These are phyloP conservation scores for Grosmannia huntii DNA, from an alignment of 2,329 filamentous ascomycete species.

Conservation along the genomic window DNA sequence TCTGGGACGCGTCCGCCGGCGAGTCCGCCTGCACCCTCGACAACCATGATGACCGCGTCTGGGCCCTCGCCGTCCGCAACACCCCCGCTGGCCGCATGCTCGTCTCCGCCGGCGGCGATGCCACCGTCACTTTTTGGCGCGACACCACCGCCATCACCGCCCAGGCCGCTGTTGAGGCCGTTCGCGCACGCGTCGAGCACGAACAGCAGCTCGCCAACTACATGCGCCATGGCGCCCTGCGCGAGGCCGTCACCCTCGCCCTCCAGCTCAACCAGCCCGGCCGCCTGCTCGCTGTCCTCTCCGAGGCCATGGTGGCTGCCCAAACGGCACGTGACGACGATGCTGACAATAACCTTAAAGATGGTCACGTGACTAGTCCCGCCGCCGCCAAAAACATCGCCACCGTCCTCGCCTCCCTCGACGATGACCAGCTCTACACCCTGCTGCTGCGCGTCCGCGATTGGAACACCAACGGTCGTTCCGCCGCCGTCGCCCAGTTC, in stretches of 20 bases:
- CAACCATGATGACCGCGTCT: constrained; percentile 93
- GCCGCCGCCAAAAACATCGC: constrained; percentile 38
- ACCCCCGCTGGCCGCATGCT: constrained; percentile 47
- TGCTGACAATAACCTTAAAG: neutral
- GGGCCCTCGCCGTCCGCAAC: constrained; percentile 59
- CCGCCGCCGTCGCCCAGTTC: constrained; percentile 71
- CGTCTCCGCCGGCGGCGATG: constrained; percentile 84
- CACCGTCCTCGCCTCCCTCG: constrained; percentile 64
- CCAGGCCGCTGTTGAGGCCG: constrained; percentile 58
- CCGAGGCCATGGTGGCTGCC: constrained; percentile 55
- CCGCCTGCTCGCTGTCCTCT: constrained; percentile 73
- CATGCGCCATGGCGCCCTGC: constrained; percentile 75
- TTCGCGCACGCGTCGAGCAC: constrained; percentile 69
- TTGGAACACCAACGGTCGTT: constrained; percentile 95
- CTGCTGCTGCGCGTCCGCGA: constrained; percentile 75
- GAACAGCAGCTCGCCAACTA: constrained; percentile 92
- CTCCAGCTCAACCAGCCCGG: constrained; percentile 91
- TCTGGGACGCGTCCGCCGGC: constrained; percentile 81
- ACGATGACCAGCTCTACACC: constrained; percentile 73
- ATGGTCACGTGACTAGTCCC: no score
- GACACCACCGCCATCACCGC: constrained; percentile 79
- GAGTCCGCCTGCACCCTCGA: constrained; percentile 84
- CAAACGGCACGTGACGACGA: constrained; percentile 26
- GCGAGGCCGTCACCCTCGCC: constrained; percentile 83
- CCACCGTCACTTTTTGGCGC: constrained; percentile 88